Conservation (phyloP, 164 flowering plant genomes). For the Euptelea pleiosperma region DNA sequence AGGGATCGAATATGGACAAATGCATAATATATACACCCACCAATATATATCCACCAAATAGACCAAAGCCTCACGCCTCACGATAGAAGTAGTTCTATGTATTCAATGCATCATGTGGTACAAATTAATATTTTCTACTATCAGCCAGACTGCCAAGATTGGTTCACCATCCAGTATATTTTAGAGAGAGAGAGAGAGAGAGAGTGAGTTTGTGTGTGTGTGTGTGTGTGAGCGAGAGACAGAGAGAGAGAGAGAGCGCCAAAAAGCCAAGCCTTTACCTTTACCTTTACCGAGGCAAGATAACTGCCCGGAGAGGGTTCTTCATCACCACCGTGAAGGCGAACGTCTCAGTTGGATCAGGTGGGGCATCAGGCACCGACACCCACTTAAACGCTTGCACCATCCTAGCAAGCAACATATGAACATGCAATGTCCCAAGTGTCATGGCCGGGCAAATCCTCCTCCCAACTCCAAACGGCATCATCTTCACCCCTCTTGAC, state of each 20-base stretch:
- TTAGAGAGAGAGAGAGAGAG: too few species aligned
- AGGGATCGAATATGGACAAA: too few species aligned
- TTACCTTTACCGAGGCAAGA: constrained; percentile 46
- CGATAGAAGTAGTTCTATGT: too few species aligned
- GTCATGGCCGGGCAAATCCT: constrained; percentile 81
- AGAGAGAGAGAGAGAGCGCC: not conserved
- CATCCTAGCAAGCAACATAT: constrained; percentile 69
- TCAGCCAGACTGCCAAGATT: too few species aligned
- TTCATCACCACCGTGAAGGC: constrained; percentile 95
- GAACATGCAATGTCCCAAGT: constrained; percentile 63
- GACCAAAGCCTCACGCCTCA: too few species aligned
- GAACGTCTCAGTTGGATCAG: constrained; percentile 82
- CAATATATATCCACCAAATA: too few species aligned
- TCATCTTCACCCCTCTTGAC: constrained; percentile 58
- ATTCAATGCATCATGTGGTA: too few species aligned
- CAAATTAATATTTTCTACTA: too few species aligned
- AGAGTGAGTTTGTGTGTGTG: too few species aligned
- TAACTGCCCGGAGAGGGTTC: constrained; percentile 68
- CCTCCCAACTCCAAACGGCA: constrained; percentile 89
- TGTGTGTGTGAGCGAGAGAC: not conserved
- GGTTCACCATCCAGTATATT: too few species aligned
- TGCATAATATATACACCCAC: too few species aligned
- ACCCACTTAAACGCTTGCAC: constrained; percentile 81
- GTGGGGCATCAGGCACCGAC: constrained; percentile 48
- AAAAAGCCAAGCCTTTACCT: not conserved